Evolutionary conservation across 768 basidiomycete species (phyloP), one percentile per base, ranked within the genome.

Genomic region (Lepiota brunneoincarnata): DNA sequence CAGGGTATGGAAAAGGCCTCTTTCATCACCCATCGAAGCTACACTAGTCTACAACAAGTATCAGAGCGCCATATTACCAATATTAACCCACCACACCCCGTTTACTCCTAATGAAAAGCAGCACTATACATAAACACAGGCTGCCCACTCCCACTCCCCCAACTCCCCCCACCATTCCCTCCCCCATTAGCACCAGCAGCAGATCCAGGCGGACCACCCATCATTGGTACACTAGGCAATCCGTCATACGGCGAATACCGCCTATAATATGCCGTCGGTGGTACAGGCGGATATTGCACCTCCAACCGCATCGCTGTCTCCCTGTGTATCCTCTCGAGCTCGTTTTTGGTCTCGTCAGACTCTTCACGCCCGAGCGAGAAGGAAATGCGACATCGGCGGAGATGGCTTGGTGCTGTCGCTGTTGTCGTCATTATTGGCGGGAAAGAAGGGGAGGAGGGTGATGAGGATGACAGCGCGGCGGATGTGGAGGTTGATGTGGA

Each of bases 111-210:
- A 35, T 52, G 40, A 28, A 56, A 49, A 5, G 53, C 46, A 26
- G 46, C 39, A 48, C 53, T 48, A 36, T 54, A 48, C 38, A 54
- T 41, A 47, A 54, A 54, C 38, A 54, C 53, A 39, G 53, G 53
- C 17, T 54, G 45, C 17, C 53, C 53, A 34, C 38, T 41, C 17
- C 45, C 49, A 23, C 15, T 17, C 18, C 49, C 36, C 17, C 53
- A 45, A 34, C 28, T 42, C 20, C 28, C 24, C 21, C 45, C 47
- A 3, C 40, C 26, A 34, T 38, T 54, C 18, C 28, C 34, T 11
- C 14, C 12, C 20, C 52, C 52, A 14, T 20, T 24, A 2, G 26
- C 24, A 48, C 39, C 34, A 9, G 28, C 18, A 34, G 38, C 46
- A n/a, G 53, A 38, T 18, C 26, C 31, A 35, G 36, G 31, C 31